These are phyloP conservation scores for Vaccinium corymbosum DNA, from an alignment of 148 eudicot species.

Conservation along the genomic window DNA sequence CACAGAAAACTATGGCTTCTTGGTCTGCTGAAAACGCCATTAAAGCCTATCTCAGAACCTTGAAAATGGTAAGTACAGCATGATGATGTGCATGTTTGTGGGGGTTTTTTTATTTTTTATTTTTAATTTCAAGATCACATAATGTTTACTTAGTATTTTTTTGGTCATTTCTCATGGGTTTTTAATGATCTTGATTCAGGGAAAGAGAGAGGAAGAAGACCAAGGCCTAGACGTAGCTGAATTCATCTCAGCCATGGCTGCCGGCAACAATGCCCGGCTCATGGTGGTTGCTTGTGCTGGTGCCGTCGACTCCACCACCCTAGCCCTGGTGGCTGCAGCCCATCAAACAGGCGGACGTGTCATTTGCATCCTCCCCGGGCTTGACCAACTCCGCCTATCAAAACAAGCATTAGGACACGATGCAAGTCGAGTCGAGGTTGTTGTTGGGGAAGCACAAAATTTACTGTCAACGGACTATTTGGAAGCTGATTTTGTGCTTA, in stretches of 20 bases:
- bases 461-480: constrained; percentile 34
- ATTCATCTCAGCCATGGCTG: constrained; percentile 81
- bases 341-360: constrained; percentile 68
- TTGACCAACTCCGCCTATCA: constrained; percentile 20
- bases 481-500: constrained; percentile 55
- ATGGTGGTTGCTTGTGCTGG: constrained; percentile 55
- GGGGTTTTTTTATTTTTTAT: neutral
- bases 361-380: constrained; percentile 44
- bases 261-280: constrained; percentile 70
- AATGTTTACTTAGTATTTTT: neutral
- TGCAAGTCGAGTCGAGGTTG: constrained; percentile 41
- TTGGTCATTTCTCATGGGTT: neutral
- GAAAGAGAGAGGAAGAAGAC: constrained; percentile 52
- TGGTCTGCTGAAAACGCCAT: constrained; percentile 4
- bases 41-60: neutral
- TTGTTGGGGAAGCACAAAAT: constrained; percentile 44
- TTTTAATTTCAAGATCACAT: neutral
- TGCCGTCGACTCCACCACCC: constrained; percentile 32
- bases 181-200: constrained; percentile 32
- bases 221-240: constrained; percentile 63
- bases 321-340: constrained; percentile 71
- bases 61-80: neutral
- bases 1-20: neutral
- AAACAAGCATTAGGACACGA: constrained; percentile 29
- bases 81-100: no score